phyloP scores from a whole-genome alignment of 805 yeast genomes.

The Saccharomycopsis oosterbeekiorum region DNA sequence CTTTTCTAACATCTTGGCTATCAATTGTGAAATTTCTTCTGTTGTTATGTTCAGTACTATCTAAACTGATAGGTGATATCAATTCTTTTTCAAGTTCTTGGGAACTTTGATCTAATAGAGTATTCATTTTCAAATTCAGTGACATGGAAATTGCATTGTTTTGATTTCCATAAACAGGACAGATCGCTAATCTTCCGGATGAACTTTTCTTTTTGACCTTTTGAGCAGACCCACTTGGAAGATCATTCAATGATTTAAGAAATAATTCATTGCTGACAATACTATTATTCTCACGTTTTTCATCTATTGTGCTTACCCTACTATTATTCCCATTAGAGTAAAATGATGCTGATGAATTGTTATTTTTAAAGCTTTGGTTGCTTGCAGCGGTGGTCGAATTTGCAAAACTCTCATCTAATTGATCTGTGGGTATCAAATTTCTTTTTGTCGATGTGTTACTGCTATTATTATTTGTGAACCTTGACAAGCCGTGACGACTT shows the following conservation, averaged over 20 bases:
- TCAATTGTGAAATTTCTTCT: background rate
- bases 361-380: background rate
- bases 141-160: background rate
- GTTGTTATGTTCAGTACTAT: background rate
- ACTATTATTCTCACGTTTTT: background rate
- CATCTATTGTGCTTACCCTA: background rate
- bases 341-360: background rate
- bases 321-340: background rate
- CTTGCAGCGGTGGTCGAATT: background rate
- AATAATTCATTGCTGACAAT: background rate
- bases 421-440: background rate
- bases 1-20: background rate
- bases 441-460: background rate
- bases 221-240: background rate
- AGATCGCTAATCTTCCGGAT: background rate
- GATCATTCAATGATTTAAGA: background rate
- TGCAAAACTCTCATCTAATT: background rate
- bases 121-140: background rate
- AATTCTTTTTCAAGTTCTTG: background rate
- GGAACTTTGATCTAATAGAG: background rate
- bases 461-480: background rate
- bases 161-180: background rate
- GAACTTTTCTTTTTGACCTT: background rate
- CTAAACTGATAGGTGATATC: constrained; percentile 7
- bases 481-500: background rate